Base-by-base conservation (phyloP, 192 early-diverging fungal genomes). In the Spizellomyces sp. region DNA sequence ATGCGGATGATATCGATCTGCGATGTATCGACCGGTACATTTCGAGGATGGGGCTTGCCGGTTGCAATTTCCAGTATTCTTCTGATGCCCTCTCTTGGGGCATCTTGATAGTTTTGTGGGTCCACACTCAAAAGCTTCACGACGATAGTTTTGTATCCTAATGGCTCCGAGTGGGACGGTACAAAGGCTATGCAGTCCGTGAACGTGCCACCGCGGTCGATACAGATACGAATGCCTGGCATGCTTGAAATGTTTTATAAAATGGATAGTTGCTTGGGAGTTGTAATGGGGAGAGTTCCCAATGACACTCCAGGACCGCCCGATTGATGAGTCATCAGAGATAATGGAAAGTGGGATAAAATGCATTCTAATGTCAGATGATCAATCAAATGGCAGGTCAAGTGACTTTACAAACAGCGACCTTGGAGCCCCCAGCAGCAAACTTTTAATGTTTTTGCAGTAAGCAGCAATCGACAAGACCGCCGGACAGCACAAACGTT, bases 181-280 rank as follows among this genome's bases (percentile, higher is more conserved):
- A 89, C 79, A 58, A 89, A 91, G 4, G 88, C 95, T 57, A 95
- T 90, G 79, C 93, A 95, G 83, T 99, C 96, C 2, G 96, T 97
- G 78, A 99, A 97, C 6, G 96, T 99, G 19, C 96, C 96, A 12
- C 96, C 96, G 45, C 96, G 85, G 78, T 98, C 96, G 61, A 97
- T 94, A 81, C 89, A 91, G 58, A 94, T 86, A 15, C 67, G 66
- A 50, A 78, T 73, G 7, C 70, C 64, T 64, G 56, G 10, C 71
- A 48, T 67, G 10, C 22, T 58, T 12, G 66, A 19, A 12, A 54
- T n/a, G 27, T 36, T n/a, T 36, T 36, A 36, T 36, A 3, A 36
- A 36, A 36, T 36, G 27, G 27, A 36, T 36, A 3, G 27, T 36
- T n/a, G 27, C 27, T 36, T 36, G 27, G 27, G 3, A 36, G 27